phyloP scores from a whole-genome alignment of 108 stramenopile genomes.

The Nannochloropsis oceanica region DNA sequence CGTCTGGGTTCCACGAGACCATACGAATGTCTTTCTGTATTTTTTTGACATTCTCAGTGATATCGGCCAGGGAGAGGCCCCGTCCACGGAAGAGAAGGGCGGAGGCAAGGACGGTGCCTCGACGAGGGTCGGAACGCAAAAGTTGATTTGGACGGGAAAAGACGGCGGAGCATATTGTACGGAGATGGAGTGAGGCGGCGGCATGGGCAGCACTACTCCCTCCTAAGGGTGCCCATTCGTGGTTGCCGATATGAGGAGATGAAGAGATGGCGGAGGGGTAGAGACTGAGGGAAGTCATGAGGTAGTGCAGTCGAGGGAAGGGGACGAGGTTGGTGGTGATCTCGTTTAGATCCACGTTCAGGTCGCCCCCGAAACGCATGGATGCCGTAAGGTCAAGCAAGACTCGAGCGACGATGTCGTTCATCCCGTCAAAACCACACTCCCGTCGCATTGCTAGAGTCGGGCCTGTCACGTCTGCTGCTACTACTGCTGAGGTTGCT shows the following conservation, averaged over 20 bases:
- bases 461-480: not conserved
- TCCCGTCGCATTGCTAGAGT: not conserved
- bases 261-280: not conserved
- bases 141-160: constrained; percentile 24
- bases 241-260: not conserved
- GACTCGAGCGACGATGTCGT: constrained; percentile 41
- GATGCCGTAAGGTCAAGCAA: constrained; percentile 43
- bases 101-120: constrained; percentile 32
- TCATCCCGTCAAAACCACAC: constrained; percentile 47
- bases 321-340: constrained; percentile 51
- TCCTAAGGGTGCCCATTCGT: not conserved
- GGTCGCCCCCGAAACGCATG: constrained; percentile 41
- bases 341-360: constrained; percentile 54
- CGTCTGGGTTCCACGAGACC: constrained; percentile 46
- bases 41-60: constrained; percentile 28
- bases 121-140: constrained; percentile 13
- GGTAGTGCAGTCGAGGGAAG: constrained; percentile 45
- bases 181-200: not conserved
- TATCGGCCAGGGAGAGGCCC: constrained; percentile 34
- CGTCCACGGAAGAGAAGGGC: constrained; percentile 39
- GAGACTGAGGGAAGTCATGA: constrained; percentile 29
- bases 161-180: constrained; percentile 14
- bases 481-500: not conserved
- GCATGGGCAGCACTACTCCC: not conserved
- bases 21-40: constrained; percentile 21